Base-by-base conservation (phyloP, 441 rosid genomes). In the Geranium incanum region DNA sequence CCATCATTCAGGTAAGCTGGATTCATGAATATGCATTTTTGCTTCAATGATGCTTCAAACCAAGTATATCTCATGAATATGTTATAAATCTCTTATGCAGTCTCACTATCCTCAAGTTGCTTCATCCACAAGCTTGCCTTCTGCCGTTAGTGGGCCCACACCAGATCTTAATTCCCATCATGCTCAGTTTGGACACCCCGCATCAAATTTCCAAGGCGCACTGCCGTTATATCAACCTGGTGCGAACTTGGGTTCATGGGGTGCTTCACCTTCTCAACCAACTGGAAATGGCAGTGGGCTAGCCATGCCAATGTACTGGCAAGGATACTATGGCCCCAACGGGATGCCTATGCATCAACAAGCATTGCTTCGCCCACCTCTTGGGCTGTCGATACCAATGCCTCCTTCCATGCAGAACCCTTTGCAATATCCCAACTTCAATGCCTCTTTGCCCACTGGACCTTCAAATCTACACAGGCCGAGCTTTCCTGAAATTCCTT, bases 151-250 rank as follows among this genome's bases (percentile, higher is more conserved):
- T 63, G 91, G 85, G 71, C 68, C 97, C 16, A 52, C 84, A 72
- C 68, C 84, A 71, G 97, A 88, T 77, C 67, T 77, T 74, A 79
- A 79, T 74, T 77, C 94, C 66, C 93, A 84, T 66, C 80, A 63
- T 69, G 77, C 87, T 64, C 89, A 84, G 68, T 71, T 84, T 78
- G 96, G 89, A 80, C 70, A 86, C 63, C 87, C 87, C 38, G 88
- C 84, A 39, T 75, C 89, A 50, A 89, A 85, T 78, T 91, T 84
- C 78, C 97, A 91, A 79, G 83, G 84, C 13, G 80, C 81, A 1
- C 79, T 87, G 74, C 98, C 97, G 74, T 74, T 87, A 78, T 92
- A 92, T 86, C 97, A 88, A 68, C 95, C 96, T 68, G 97, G 92
- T 71, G 97, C 92, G 69, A 87, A 72, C 72, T 70, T 88, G 75